A percentile compares a stretch with the other conserved stretches of the same genome.
Evolutionary conservation across 805 yeast genomes (phyloP).

Genomic region (Saturnispora sanitii): DNA sequence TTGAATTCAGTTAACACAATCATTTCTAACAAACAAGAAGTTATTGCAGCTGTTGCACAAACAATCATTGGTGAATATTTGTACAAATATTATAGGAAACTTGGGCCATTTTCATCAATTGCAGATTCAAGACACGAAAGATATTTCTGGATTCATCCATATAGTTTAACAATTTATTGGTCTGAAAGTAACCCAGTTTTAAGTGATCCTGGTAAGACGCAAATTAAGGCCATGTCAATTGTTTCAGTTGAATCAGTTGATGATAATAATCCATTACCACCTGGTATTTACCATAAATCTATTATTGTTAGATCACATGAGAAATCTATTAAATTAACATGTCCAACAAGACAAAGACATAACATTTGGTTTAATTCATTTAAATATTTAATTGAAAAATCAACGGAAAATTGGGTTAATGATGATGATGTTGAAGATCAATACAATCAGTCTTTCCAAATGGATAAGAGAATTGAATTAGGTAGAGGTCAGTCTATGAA

Average conservation of each 20-base stretch:
- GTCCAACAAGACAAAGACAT: constrained; percentile 80
- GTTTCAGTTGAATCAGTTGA: constrained; percentile 67
- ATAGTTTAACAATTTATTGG: constrained; percentile 87
- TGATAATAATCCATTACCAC: constrained; percentile 81
- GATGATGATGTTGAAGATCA: constrained; percentile 36
- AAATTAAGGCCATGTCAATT: constrained; percentile 74
- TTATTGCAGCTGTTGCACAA: constrained; percentile 82
- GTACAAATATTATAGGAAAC: constrained; percentile 71
- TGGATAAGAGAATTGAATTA: constrained; percentile 22
- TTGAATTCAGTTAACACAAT: constrained; percentile 40
- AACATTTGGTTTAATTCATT: constrained; percentile 86
- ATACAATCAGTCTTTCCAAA: constrained; percentile 20
- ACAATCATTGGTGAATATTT: constrained; percentile 88
- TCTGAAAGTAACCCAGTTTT: constrained; percentile 69
- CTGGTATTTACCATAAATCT: constrained; percentile 80
- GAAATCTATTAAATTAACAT: constrained; percentile 66
- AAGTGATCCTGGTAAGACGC: constrained; percentile 53
- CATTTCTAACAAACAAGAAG: constrained; percentile 59
- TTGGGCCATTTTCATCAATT: constrained; percentile 65
- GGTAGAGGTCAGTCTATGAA: constrained; percentile 23
- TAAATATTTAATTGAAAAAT: constrained; percentile 60
- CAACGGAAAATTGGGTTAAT: constrained; percentile 45
- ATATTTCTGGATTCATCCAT: constrained; percentile 95
- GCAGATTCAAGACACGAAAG: constrained; percentile 81
- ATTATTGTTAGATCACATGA: constrained; percentile 59